Evolutionary conservation across 768 basidiomycete genomes (phyloP).

Genomic region (Holtermanniella nyarrowii): DNA sequence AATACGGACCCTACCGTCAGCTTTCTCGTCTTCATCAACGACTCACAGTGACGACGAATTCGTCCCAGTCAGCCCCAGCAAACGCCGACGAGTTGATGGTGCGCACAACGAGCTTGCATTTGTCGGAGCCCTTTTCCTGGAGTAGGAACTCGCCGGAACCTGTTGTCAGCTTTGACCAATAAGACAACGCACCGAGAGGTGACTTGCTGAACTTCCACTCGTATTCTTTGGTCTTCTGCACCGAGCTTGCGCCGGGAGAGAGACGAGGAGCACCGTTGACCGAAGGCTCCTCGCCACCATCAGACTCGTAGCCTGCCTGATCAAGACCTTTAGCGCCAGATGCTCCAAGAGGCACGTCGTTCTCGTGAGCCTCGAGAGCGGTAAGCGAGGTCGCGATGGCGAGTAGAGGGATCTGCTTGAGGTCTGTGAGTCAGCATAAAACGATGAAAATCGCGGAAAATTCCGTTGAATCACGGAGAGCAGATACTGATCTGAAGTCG

Average conservation of each 20-base stretch:
- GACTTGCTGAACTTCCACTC: constrained; percentile 37
- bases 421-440: background rate
- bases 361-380: constrained; percentile 23
- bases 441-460: too few relatives aligned
- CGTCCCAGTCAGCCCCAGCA: constrained; percentile 37
- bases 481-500: background rate
- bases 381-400: constrained; percentile 25
- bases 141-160: constrained; percentile 40
- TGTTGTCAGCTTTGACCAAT: background rate
- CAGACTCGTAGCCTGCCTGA: constrained; percentile 32
- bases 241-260: background rate
- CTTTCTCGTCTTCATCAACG: background rate
- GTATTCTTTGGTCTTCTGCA: constrained; percentile 23
- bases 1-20: constrained; percentile 27
- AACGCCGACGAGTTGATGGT: constrained; percentile 40
- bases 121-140: constrained; percentile 25
- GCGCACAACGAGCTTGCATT: constrained; percentile 36
- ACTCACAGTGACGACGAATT: constrained; percentile 37
- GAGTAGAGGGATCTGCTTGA: constrained; percentile 25
- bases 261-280: background rate
- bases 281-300: constrained; percentile 31
- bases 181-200: constrained; percentile 31
- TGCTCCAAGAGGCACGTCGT: constrained; percentile 12
- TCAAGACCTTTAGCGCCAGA: constrained; percentile 19
- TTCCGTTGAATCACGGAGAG: too few relatives aligned